Conservation (phyloP, 148 eudicot genomes). For the Polygonum maritimum region DNA sequence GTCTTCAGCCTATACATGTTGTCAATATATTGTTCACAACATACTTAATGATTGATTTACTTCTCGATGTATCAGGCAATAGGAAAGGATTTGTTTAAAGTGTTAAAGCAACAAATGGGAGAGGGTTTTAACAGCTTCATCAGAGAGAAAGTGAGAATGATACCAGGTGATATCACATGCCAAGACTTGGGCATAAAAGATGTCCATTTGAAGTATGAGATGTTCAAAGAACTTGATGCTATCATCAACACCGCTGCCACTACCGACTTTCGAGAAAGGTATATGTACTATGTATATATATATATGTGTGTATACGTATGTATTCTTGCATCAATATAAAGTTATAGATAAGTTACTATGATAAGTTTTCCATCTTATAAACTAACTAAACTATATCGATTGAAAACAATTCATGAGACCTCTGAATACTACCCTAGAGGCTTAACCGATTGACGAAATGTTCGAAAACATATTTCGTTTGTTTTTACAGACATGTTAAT, state of each 20-base stretch:
- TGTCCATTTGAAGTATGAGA: constrained; percentile 17
- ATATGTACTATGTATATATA: not conserved
- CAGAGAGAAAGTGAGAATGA: constrained; percentile 26
- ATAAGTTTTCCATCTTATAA: too few relatives aligned
- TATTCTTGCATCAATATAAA: too few relatives aligned
- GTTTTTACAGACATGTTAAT: not conserved
- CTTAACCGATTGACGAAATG: too few relatives aligned
- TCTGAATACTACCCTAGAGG: too few relatives aligned
- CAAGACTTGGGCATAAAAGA: constrained; percentile 33
- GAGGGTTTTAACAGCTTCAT: constrained; percentile 19
- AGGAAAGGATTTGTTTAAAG: constrained; percentile 32
- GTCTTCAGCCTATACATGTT: too few relatives aligned
- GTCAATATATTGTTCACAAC: too few relatives aligned
- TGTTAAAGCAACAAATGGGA: constrained; percentile 27
- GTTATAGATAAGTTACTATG: too few relatives aligned
- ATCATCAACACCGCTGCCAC: constrained; percentile 23
- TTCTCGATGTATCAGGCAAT: constrained; percentile 19
- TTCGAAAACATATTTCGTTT: too few relatives aligned
- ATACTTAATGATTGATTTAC: too few relatives aligned
- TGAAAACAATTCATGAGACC: too few relatives aligned
- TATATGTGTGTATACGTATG: too few relatives aligned
- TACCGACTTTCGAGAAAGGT: constrained; percentile 42
- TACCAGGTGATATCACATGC: constrained; percentile 30
- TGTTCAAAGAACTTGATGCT: constrained; percentile 19
- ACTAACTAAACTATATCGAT: too few relatives aligned